Evolutionary conservation across 306 rosid species (phyloP).

Genomic region (Acacia confusa): DNA sequence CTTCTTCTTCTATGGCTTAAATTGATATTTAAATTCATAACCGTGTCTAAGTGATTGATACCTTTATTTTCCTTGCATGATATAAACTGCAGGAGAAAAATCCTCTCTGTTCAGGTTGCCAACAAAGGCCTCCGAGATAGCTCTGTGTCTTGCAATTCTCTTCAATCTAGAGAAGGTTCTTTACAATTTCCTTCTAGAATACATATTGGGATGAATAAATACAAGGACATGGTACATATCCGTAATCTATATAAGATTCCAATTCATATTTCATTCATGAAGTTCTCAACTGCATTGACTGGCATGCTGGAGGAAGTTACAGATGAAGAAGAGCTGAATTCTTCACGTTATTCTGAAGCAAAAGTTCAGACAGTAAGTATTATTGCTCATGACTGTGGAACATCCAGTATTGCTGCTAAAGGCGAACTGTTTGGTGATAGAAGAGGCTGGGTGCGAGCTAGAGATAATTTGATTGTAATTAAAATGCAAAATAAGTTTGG

Average conservation of each 20-base stretch:
- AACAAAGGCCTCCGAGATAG: slow-evolving; percentile 33
- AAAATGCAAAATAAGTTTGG: slow-evolving; percentile 39
- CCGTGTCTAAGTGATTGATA: slow-evolving; percentile 22
- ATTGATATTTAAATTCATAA: slow-evolving; percentile 28
- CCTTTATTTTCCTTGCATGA: slow-evolving; percentile 32
- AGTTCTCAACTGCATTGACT: slow-evolving; percentile 36
- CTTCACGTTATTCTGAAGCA: slow-evolving; percentile 31
- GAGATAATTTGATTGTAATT: slow-evolving; percentile 30
- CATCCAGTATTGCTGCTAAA: background rate
- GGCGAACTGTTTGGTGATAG: slow-evolving; percentile 35
- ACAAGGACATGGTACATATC: slow-evolving; percentile 18
- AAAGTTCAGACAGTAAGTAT: slow-evolving; percentile 20
- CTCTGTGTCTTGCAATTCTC: slow-evolving; percentile 28
- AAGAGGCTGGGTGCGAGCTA: slow-evolving; percentile 42
- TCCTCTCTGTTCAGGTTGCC: slow-evolving; percentile 34
- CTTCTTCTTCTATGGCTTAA: slow-evolving; percentile 19
- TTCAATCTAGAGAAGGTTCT: slow-evolving; percentile 43
- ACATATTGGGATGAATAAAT: slow-evolving; percentile 35
- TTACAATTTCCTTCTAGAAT: slow-evolving; percentile 30
- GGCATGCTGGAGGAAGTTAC: slow-evolving; percentile 37
- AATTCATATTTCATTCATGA: slow-evolving; percentile 30
- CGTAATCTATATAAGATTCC: slow-evolving; percentile 18
- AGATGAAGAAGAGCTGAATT: slow-evolving; percentile 38
- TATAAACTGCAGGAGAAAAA: slow-evolving; percentile 51
- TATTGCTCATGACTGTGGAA: slow-evolving; percentile 19